Base-by-base conservation (phyloP, 2,329 filamentous ascomycete genomes). In the Phaeosphaeriaceae sp. region DNA sequence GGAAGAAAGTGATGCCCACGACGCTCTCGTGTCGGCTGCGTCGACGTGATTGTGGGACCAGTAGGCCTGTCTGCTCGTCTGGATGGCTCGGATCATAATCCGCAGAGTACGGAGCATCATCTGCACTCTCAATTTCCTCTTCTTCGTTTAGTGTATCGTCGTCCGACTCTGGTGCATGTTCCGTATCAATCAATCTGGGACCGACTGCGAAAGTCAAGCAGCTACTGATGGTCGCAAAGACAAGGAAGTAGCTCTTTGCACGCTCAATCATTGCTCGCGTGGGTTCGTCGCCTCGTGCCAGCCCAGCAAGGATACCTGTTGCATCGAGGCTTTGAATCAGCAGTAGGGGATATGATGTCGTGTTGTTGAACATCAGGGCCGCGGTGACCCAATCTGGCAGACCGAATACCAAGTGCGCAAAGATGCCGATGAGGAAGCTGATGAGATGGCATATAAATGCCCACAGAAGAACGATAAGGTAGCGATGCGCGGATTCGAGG, bases 181-280 rank as follows among this genome's bases (percentile, higher is more conserved):
- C 72, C 5, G 61, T 61, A 51, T 86, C 84, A 42, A 89, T 82
- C 48, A 90, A 75, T 19, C 82, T 77, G 0, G 87, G 87, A 0
- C 87, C 88, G 0, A 89, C 78, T 0, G 85, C 85, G 71, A 89
- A 90, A 0, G 87, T 89, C 59, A 89, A 73, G 53, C 83, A 86
- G 65, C 85, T 88, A 21, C 82, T 83, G 3, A 89, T 79, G 20
- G 88, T 88, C 3, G 87, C 83, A 65, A 87, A 89, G 50, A 90
- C 84, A 2, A 90, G 76, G 65, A 90, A 89, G 70, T 89, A 90
- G 21, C 84, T 85, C 70, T 89, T 87, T 10, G 86, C 86, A 5
- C 87, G 79, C 54, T 84, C 81, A 9, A 89, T 79, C 1, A 84
- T 84, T 1, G 78, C 77, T 1, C 71, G 60, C 2, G 78, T 75